phyloP scores from a whole-genome alignment of 192 early-diverging fungal species.

The Entophlyctis helioformis region DNA sequence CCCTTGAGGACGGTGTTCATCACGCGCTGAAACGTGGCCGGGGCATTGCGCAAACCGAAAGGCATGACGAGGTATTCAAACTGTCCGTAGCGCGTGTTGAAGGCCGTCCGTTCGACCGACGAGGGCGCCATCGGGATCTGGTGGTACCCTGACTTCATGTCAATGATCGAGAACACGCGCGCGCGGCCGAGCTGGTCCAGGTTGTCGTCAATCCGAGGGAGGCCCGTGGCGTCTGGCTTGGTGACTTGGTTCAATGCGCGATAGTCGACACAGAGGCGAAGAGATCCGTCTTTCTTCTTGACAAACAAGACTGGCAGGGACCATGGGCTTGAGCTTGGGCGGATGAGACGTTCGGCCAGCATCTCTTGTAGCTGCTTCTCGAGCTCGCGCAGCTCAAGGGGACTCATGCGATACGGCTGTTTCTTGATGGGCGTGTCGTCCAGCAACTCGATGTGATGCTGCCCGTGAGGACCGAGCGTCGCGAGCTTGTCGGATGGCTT shows the following conservation, averaged over 20 bases:
- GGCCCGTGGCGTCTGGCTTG: conserved; percentile 24
- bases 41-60: conserved; percentile 48
- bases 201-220: conserved; percentile 33
- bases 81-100: conserved; percentile 9
- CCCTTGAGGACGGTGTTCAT: conserved; percentile 23
- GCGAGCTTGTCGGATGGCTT: too few species aligned
- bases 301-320: conserved; percentile 24
- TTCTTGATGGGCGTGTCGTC: too few species aligned
- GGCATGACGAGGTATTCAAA: conserved; percentile 50
- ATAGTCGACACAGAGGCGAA: conserved; percentile 38
- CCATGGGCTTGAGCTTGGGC: conserved; percentile 20
- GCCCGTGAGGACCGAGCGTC: too few species aligned
- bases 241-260: conserved; percentile 33
- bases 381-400: background rate
- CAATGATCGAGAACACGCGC: conserved; percentile 23
- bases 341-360: conserved; percentile 25
- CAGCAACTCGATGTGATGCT: too few species aligned
- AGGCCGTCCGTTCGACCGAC: conserved; percentile 2
- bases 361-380: conserved; percentile 3
- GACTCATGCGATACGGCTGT: too few species aligned
- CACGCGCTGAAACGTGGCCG: conserved; percentile 32
- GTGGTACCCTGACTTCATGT: conserved; percentile 26
- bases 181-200: conserved; percentile 17
- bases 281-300: conserved; percentile 28
- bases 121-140: conserved; percentile 15